Conservation (phyloP, 345 rosid genomes). For the Nephelium lappaceum region DNA sequence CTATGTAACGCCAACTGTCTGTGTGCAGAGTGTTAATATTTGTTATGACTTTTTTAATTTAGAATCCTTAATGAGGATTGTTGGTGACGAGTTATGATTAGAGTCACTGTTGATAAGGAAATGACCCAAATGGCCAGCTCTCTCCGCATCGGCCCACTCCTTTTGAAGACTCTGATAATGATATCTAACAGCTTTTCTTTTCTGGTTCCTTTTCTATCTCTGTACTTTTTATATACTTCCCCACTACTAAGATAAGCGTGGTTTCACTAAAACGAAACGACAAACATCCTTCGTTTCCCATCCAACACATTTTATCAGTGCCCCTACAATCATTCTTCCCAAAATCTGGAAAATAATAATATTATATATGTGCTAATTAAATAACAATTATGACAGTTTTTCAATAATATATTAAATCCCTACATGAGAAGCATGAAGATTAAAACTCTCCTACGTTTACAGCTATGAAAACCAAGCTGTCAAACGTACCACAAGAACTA, state of each 20-base stretch:
- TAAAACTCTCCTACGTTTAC: background rate
- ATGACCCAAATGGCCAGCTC: conserved; percentile 32
- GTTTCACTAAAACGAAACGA: conserved; percentile 25
- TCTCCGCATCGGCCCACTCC: conserved; percentile 12
- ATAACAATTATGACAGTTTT: no score
- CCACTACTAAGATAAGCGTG: conserved; percentile 35
- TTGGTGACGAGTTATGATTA: conserved; percentile 39
- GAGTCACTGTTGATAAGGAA: conserved; percentile 31
- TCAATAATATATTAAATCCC: background rate
- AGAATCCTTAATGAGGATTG: conserved; percentile 1
- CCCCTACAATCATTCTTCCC: conserved; percentile 16
- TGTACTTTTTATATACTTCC: conserved; percentile 32
- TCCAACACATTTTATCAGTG: conserved; percentile 4
- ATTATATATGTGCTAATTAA: no score
- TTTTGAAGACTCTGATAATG: conserved; percentile 46
- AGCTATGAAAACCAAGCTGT: background rate
- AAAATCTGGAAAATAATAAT: background rate
- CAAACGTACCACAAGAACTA: background rate
- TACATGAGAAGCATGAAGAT: background rate
- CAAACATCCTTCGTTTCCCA: conserved; percentile 17
- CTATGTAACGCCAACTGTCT: background rate
- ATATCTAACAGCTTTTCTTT: conserved; percentile 42
- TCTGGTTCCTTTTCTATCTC: conserved; percentile 8
- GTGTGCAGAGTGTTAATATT: background rate
- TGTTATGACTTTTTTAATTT: background rate